Conservation (phyloP, 1,284 basidiomycete species). For the Ceratobasidium sp. region DNA sequence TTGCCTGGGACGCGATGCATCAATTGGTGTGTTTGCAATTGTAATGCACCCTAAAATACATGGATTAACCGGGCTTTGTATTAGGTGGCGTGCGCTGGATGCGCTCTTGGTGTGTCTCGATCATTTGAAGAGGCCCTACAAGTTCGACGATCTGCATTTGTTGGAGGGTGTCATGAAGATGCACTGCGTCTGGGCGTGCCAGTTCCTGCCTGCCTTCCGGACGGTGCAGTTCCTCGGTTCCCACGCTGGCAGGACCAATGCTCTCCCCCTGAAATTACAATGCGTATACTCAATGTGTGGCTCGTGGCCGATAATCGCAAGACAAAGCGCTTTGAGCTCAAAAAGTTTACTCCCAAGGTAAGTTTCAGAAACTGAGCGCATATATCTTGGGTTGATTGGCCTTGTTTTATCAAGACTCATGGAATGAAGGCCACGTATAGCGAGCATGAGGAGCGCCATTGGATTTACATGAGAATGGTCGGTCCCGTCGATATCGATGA, state of each 20-base stretch:
- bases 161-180: conserved; percentile 12
- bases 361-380: background rate
- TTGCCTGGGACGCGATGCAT: conserved; percentile 32
- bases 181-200: conserved; percentile 11
- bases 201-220: conserved; percentile 15
- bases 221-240: conserved; percentile 28
- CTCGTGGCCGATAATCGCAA: conserved; percentile 33
- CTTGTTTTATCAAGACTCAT: background rate
- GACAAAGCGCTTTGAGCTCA: conserved; percentile 27
- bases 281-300: conserved; percentile 36
- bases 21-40: conserved; percentile 9
- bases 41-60: background rate
- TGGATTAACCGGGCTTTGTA: background rate
- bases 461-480: conserved; percentile 34
- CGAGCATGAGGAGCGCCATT: conserved; percentile 36
- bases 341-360: conserved; percentile 34
- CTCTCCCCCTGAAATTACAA: conserved; percentile 31
- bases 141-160: conserved; percentile 24
- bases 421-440: conserved; percentile 31
- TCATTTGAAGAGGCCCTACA: conserved; percentile 22
- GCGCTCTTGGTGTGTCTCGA: conserved; percentile 29
- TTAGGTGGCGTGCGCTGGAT: conserved; percentile 25
- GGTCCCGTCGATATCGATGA: background rate
- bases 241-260: conserved; percentile 32
- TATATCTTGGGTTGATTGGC: background rate